Evolutionary conservation across 306 rosid genomes (phyloP).

Genomic region (Chamaecrista fasciculata): DNA sequence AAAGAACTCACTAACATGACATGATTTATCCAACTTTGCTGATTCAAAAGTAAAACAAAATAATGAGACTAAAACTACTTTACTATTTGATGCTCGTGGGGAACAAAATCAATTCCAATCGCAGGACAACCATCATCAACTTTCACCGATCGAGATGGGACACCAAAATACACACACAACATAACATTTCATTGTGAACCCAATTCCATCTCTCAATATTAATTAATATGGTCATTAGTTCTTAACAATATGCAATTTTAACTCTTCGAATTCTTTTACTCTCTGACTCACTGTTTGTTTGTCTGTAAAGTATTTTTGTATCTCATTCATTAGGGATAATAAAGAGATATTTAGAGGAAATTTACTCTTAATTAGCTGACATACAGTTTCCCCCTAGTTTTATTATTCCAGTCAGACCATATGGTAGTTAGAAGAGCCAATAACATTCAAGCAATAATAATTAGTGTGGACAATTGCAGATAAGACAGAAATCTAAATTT

Average conservation of each 20-base stretch:
- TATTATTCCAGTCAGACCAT: neutral
- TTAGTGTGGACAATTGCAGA: conserved; percentile 18
- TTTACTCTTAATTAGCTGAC: conserved; percentile 25
- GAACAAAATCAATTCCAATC: conserved; percentile 72
- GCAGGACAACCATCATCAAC: conserved; percentile 70
- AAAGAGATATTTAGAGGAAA: conserved; percentile 21
- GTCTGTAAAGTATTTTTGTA: no score
- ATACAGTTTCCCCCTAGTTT: conserved; percentile 14
- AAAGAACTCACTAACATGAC: conserved; percentile 79
- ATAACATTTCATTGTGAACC: conserved; percentile 20
- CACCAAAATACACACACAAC: conserved; percentile 51
- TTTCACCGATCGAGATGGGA: conserved; percentile 59
- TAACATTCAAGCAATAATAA: conserved; percentile 14
- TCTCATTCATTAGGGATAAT: no score
- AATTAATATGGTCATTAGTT: no score
- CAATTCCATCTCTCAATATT: no score
- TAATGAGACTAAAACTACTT: conserved; percentile 62
- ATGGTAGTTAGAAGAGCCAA: neutral
- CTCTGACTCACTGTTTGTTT: no score
- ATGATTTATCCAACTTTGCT: conserved; percentile 71
- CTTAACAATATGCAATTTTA: no score
- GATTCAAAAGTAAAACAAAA: conserved; percentile 71
- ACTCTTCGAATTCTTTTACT: no score
- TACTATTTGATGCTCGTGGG: conserved; percentile 76
- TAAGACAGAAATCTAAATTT: conserved; percentile 29